These are phyloP conservation scores for Selenicereus undatus DNA, from an alignment of 148 eudicot genomes.

Conservation along the genomic window DNA sequence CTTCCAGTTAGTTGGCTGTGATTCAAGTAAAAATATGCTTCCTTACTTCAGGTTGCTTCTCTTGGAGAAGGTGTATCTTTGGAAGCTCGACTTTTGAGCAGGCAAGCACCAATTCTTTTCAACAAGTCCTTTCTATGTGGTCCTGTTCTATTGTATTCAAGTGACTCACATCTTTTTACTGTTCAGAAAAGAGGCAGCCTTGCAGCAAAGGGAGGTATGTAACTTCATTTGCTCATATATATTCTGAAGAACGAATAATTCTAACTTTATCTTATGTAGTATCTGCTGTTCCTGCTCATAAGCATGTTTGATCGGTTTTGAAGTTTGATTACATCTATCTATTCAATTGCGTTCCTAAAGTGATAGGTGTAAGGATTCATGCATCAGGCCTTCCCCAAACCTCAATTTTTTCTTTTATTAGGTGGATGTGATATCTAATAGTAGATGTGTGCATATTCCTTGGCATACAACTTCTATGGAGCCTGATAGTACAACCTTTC, in stretches of 20 bases:
- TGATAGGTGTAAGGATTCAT: neutral
- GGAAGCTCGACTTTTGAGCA: conserved; percentile 88
- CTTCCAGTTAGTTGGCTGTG: conserved; percentile 12
- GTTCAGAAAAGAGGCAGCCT: conserved; percentile 78
- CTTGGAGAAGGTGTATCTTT: conserved; percentile 91
- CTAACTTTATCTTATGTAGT: neutral
- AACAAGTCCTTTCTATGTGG: conserved; percentile 14
- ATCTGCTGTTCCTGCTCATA: neutral
- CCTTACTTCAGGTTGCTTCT: conserved; percentile 55
- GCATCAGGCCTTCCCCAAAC: neutral
- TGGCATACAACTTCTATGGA: neutral
- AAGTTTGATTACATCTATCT: neutral
- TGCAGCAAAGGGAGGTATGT: conserved; percentile 91
- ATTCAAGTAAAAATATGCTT: conserved; percentile 2
- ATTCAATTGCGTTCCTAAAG: neutral
- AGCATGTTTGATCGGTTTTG: neutral
- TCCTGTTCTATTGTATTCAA: conserved; percentile 18
- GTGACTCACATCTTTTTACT: conserved; percentile 19
- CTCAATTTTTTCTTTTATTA: neutral
- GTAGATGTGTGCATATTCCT: neutral
- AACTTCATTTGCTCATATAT: neutral
- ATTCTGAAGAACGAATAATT: neutral
- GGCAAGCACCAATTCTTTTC: conserved; percentile 40
- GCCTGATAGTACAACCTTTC: neutral
- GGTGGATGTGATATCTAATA: no score